A percentile compares a stretch with the other conserved stretches of the same genome.
Evolutionary conservation across 306 rosid species (phyloP).

Genomic region (Aeschynomene evenia): DNA sequence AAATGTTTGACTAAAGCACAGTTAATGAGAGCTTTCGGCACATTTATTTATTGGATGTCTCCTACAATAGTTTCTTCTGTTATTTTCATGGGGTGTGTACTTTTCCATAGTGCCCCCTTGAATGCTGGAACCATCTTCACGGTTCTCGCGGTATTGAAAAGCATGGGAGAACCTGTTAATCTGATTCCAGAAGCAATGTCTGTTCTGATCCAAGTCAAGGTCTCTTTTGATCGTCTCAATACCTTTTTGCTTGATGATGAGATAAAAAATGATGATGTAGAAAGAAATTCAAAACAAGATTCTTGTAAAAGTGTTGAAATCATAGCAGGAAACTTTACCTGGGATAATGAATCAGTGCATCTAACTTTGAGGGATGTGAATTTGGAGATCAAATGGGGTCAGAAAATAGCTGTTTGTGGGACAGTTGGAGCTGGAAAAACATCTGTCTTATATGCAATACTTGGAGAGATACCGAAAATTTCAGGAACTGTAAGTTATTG

Average conservation of each 20-base stretch:
- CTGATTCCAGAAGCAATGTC: slow-evolving; percentile 68
- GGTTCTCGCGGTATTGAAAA: slow-evolving; percentile 53
- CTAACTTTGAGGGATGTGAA: slow-evolving; percentile 44
- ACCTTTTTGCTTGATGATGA: slow-evolving; percentile 58
- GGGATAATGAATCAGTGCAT: slow-evolving; percentile 43
- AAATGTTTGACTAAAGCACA: slow-evolving; percentile 52
- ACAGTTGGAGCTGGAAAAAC: slow-evolving; percentile 69
- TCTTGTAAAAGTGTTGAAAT: slow-evolving; percentile 29
- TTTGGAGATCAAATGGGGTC: slow-evolving; percentile 39
- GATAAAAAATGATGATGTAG: slow-evolving; percentile 34
- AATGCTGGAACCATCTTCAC: slow-evolving; percentile 74
- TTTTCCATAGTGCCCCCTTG: slow-evolving; percentile 55
- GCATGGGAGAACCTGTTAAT: slow-evolving; percentile 58
- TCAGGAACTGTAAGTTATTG: slow-evolving; percentile 47
- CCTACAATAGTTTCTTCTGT: slow-evolving; percentile 58
- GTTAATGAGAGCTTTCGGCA: slow-evolving; percentile 32
- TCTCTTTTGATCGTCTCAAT: slow-evolving; percentile 56
- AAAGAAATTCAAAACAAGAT: slow-evolving; percentile 2
- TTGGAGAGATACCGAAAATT: slow-evolving; percentile 60
- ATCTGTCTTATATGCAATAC: slow-evolving; percentile 53
- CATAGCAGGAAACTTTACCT: slow-evolving; percentile 45
- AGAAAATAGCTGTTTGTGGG: slow-evolving; percentile 64
- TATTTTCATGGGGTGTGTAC: slow-evolving; percentile 49
- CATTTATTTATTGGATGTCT: slow-evolving; percentile 60
- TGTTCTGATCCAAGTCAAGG: slow-evolving; percentile 59